These are phyloP conservation scores for Sporothrix pseudoabietina DNA, from an alignment of 2,329 filamentous ascomycete genomes.

Conservation along the genomic window DNA sequence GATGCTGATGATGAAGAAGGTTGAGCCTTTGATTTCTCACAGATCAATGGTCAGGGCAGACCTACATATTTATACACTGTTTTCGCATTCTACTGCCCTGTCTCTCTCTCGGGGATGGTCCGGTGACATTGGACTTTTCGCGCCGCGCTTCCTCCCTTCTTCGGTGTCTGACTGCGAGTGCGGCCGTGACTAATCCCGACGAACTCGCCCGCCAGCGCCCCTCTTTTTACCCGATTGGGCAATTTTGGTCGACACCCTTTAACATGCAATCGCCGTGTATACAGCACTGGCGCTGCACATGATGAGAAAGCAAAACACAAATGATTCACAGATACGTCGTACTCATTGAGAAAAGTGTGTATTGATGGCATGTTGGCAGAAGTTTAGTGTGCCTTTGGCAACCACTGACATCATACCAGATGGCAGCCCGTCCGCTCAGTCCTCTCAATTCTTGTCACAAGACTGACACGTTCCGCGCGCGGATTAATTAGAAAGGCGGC, in stretches of 20 bases:
- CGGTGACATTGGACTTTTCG: not conserved
- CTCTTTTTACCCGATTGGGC: constrained; percentile 6
- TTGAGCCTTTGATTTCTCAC: not conserved
- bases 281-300: not conserved
- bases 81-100: not conserved
- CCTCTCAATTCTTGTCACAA: not conserved
- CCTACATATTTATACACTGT: not conserved
- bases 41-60: not conserved
- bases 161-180: not conserved
- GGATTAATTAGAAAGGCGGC: not conserved
- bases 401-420: constrained; percentile 9
- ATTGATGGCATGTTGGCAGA: not conserved
- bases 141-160: not conserved
- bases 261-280: not conserved
- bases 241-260: constrained; percentile 18
- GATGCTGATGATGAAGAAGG: not conserved
- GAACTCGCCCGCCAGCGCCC: not conserved
- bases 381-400: no score
- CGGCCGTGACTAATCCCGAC: constrained; percentile 11
- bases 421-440: not conserved
- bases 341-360: no score
- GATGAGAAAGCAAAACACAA: no score
- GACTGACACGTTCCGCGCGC: constrained; percentile 1
- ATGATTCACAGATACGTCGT: no score
- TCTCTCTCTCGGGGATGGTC: no score